Evolutionary conservation across 2,329 filamentous ascomycete species (phyloP), one percentile per base, ranked within the genome.

Genomic region (Penicillium janthinellum): DNA sequence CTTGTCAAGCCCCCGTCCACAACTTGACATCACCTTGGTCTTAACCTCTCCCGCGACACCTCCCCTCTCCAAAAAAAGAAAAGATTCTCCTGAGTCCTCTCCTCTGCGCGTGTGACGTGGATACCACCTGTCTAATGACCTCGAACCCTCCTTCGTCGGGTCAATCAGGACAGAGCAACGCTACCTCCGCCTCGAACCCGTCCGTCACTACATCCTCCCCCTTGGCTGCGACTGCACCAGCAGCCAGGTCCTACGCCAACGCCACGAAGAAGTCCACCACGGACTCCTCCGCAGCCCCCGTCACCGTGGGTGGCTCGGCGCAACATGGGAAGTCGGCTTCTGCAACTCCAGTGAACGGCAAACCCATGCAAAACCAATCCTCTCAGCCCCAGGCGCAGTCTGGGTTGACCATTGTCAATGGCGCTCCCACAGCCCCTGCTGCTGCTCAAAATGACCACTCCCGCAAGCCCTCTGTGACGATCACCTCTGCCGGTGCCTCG

Each of bases 381-480:
- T 20, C 62, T 49, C 63, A 70, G 67, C 64, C 69, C 66, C 66
- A 68, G 61, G 57, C 67, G 31, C 73, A 56, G 66, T 67, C 74
- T 63, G 80, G 81, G 66, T 83, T 88, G 59, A 82, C 83, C 72
- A 83, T 83, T 71, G 78, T 86, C 70, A 95, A 96, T 85, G 91
- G 91, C 71, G 80, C 74, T 65, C 76, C 77, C 60, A 74, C 76
- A 42, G 71, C 75, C 49, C 71, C 77, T 52, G 67, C 72, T 61
- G 66, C 73, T 67, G 80, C 81, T 67, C 77, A 83, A 56, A 82
- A 82, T 68, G 88, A 92, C 69, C 93, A 98, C 81, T 85, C 83
- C 73, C 87, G 92, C 75, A 96, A 96, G 80, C 88, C 88, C 65
- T 96, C 94, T 17, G 90, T 96, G 71, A 96, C 93, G 71, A 96